Base-by-base conservation (phyloP, 805 yeast species). In the Candida schatavii region DNA sequence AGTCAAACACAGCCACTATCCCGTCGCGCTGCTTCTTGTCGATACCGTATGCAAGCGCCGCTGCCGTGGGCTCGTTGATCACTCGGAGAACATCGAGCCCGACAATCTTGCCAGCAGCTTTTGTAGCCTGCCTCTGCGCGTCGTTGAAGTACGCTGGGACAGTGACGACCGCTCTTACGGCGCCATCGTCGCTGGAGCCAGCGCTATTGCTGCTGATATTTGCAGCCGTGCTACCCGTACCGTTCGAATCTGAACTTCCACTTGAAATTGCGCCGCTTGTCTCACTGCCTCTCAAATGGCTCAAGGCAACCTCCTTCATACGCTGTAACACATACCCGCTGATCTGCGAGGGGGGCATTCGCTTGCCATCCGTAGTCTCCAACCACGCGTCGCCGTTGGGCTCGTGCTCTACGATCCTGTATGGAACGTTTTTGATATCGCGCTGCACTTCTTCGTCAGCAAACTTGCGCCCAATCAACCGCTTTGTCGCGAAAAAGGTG, bases 71-170 rank as follows among this genome's bases (percentile, higher is more conserved):
- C 62, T 85, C 93, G 61, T 85, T 85, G 25, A 85, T 76, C 35
- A 85, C 89, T 60, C 95, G 70, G 52, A 85, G 62, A 22, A 85
- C 85, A 44, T 85, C 81, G 50, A 85, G 62, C 20, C 91, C 91
- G n/a, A 85, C 85, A 50, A 83, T 65, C 53, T 74, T 71, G 26
- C 91, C 95, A 0, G 91, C 87, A 56, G 75, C 76, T 57, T 85
- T 83, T n/a, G 93, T 85, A 4, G 91, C 90, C 58, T 81, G 89
- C 61, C 93, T 74, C 61, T 85, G 93, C 15, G 85, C 72, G 61
- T 85, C 91, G 62, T 85, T 84, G 68, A 85, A 85, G 59, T 85
- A 85, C 5, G 91, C 91, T 14, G 93, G 93, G 3, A 85, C 93
- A 0, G 95, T 85, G 37, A 85, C 83, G 26, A 86, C 93, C 3